Evolutionary conservation across 768 basidiomycete species (phyloP), one percentile per base, ranked within the genome.

Genomic region (Mycena latifolia): DNA sequence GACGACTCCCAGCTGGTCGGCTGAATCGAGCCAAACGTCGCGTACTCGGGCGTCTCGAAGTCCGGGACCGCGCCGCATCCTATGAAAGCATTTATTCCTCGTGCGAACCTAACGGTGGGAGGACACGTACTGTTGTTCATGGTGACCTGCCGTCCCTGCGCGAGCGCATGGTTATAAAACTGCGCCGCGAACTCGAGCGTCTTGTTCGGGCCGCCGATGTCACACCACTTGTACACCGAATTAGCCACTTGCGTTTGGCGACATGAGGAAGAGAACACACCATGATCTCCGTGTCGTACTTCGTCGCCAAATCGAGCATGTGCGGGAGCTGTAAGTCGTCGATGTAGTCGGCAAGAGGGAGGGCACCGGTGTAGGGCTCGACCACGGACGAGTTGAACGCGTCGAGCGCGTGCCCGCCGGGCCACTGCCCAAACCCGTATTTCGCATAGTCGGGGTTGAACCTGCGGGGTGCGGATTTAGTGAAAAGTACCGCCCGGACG

Each of bases 11-110:
- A 89, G 37, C 76, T 81, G 28, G 74, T 73, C 0, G 82, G 78
- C 29, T 85, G 83, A 25, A 84, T 78, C 2, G 82, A 78, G 22
- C 80, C 81, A 37, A 85, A 87, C 1, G 76, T 75, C 2, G 79
- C 77, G 58, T 87, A 88, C 67, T 88, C 88, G 0, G 88, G 86
- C 0, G 87, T 87, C 62, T 84, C 82, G 65, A 86, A 87, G 61
- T 88, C 85, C 0, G 85, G 84, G 0, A 82, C 80, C 5, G 79
- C 80, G 33, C 82, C 83, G 66, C 86, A 86, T 14, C 84, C 84
- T 86, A 29, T 20, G 12, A 4, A 5, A 25, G 14, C 24, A 24
- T 22, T n/a, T 24, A 37, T 54, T 15, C 22, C 52, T 14, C 52
- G 11, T 11, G 31, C 31, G 11, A 33, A 33, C 11, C 31, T 6